Base-by-base conservation (phyloP, 2,329 filamentous ascomycete species). In the Triangularia setosa region DNA sequence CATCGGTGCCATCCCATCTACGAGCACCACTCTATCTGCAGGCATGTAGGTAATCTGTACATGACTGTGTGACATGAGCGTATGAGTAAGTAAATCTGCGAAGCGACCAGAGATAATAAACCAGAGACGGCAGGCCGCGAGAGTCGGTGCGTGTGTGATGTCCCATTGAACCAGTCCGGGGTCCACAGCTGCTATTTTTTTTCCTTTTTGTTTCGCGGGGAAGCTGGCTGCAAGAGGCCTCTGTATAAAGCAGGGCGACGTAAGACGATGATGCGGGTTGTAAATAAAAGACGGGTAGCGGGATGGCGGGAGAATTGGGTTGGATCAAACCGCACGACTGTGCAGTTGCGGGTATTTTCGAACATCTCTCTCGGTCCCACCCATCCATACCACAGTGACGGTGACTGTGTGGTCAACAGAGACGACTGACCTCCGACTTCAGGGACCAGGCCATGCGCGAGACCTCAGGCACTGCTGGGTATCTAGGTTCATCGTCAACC, bases 291-390 rank as follows among this genome's bases (percentile, higher is more conserved):
- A 27, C 25, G 21, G 52, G 52, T 25, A 33, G 44, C 67, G 65
- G 67, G 60, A 64, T 57, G 58, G 54, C 62, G 65, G 64, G 64
- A 62, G 58, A 65, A 67, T 53, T 65, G 63, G 53, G 59, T 64
- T 63, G 58, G 64, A 8, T 57, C 30, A 40, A 21, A 52, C 18
- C 23, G 40, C 33, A 62, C 60, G 54, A 40, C 44, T 44, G 52
- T 61, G 62, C 65, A 66, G 53, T 48, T 62, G 65, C 64, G 66
- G 68, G 63, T 63, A 67, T 65, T 67, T 59, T 65, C 23, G 28
- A 65, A 7, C 35, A 27, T 44, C 55, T 52, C 23, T 23, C n/a
- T 18, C 53, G 18, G 52, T 52, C 21, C 58, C 58, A 23, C 58
- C n/a, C 60, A 57, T 30, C 58, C 58, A 62, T 61, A 59, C 54